A percentile compares a stretch with the other conserved stretches of the same genome.
Evolutionary conservation across 2,329 filamentous ascomycete species (phyloP).

Genomic region (Fusarium tuaranense): DNA sequence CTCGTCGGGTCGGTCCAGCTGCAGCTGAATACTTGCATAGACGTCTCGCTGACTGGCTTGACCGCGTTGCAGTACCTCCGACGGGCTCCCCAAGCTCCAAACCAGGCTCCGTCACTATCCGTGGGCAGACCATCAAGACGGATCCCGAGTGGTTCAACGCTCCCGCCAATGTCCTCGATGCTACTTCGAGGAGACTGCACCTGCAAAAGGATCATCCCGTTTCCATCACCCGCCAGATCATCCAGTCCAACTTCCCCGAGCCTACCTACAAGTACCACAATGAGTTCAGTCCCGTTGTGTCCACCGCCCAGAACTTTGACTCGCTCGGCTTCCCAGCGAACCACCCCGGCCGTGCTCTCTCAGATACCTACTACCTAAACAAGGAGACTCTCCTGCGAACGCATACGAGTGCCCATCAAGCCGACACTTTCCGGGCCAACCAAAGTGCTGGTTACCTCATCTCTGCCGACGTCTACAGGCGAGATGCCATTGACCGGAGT

Average conservation of each 20-base stretch:
- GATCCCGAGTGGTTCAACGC: slow-evolving; percentile 89
- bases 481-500: slow-evolving; percentile 93
- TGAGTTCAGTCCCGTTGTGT: slow-evolving; percentile 84
- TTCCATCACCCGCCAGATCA: slow-evolving; percentile 89
- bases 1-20: slow-evolving; percentile 42
- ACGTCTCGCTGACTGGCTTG: slow-evolving; percentile 37
- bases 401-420: slow-evolving; percentile 94
- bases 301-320: slow-evolving; percentile 91
- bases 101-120: slow-evolving; percentile 62
- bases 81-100: slow-evolving; percentile 44
- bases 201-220: slow-evolving; percentile 92
- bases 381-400: slow-evolving; percentile 85
- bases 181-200: slow-evolving; percentile 84
- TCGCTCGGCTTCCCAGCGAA: slow-evolving; percentile 91
- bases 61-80: slow-evolving; percentile 28
- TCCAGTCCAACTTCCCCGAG: slow-evolving; percentile 86
- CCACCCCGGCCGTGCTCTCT: slow-evolving; percentile 87
- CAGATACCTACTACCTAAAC: slow-evolving; percentile 97
- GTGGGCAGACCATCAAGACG: slow-evolving; percentile 65
- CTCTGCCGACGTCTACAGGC: slow-evolving; percentile 92
- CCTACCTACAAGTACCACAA: slow-evolving; percentile 83
- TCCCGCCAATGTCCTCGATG: slow-evolving; percentile 78
- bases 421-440: slow-evolving; percentile 81
- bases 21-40: slow-evolving; percentile 21
- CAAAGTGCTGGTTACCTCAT: slow-evolving; percentile 86